phyloP scores from a whole-genome alignment of 305 asterid species.

The Monarda citriodora region DNA sequence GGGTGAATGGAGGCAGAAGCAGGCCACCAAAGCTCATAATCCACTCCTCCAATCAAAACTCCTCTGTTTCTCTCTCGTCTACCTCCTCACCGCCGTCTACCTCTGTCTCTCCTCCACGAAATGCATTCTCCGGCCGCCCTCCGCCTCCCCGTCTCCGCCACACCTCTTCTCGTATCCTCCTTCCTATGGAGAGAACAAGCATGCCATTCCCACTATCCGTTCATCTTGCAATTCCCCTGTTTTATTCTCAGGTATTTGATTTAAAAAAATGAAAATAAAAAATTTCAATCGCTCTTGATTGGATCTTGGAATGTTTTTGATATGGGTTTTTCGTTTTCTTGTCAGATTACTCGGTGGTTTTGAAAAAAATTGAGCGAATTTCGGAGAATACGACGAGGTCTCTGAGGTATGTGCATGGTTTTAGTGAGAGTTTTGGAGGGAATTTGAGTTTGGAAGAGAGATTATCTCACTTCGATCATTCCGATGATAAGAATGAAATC shows the following conservation, averaged over 20 bases:
- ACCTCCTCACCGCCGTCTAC: constrained; percentile 58
- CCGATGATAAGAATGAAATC: constrained; percentile 31
- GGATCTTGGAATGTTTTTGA: constrained; percentile 4
- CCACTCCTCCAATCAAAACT: constrained; percentile 71
- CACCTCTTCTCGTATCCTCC: constrained; percentile 67
- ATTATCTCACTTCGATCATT: constrained; percentile 50
- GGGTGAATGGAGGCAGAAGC: constrained; percentile 24
- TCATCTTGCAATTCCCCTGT: constrained; percentile 88
- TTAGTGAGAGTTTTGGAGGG: constrained; percentile 69
- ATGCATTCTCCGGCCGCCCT: constrained; percentile 60
- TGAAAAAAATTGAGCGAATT: constrained; percentile 41
- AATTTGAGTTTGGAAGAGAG: constrained; percentile 55
- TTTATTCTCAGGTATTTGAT: constrained; percentile 45
- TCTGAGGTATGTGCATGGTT: constrained; percentile 56
- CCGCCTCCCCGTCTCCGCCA: constrained; percentile 50
- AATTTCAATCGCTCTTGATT: background rate
- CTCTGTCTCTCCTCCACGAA: constrained; percentile 50
- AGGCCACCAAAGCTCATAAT: constrained; percentile 20
- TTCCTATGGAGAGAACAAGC: constrained; percentile 83
- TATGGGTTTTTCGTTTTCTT: constrained; percentile 14
- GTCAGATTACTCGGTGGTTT: constrained; percentile 55
- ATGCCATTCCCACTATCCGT: constrained; percentile 77
- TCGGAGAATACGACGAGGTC: constrained; percentile 31
- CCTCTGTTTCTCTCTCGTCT: constrained; percentile 73
- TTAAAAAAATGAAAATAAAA: too few relatives aligned